Evolutionary conservation across 495 filamentous ascomycete genomes (phyloP).

Genomic region (Pseudoneurospora amorphoporcata): DNA sequence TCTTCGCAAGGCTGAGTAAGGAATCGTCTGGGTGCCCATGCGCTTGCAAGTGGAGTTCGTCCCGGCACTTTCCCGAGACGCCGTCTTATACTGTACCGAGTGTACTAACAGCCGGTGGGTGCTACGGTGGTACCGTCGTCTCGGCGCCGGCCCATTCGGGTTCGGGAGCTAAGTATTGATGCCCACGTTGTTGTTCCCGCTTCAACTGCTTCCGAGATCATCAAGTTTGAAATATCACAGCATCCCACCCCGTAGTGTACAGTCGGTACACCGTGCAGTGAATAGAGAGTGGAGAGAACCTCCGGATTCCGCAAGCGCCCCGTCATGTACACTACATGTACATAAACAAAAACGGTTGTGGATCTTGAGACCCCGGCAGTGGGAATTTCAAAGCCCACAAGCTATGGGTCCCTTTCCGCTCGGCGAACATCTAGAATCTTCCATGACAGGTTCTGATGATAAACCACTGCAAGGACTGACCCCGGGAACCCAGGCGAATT

Average conservation of each 20-base stretch:
- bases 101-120: not conserved
- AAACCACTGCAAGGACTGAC: not conserved
- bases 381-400: too few relatives aligned
- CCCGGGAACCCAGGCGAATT: conserved; percentile 43
- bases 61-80: not conserved
- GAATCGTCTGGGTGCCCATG: not conserved
- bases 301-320: not conserved
- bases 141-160: not conserved
- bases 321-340: not conserved
- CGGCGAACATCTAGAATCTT: not conserved
- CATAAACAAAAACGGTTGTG: not conserved
- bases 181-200: not conserved
- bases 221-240: not conserved
- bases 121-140: not conserved
- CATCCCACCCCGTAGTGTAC: not conserved
- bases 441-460: not conserved
- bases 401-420: not conserved
- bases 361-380: not conserved
- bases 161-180: not conserved
- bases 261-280: not conserved
- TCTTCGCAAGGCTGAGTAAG: not conserved
- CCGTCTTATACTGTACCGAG: not conserved
- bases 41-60: not conserved
- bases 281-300: not conserved
- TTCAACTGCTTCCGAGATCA: not conserved